Evolutionary conservation across 306 rosid genomes (phyloP).

Genomic region (Pyrus betulifolia): DNA sequence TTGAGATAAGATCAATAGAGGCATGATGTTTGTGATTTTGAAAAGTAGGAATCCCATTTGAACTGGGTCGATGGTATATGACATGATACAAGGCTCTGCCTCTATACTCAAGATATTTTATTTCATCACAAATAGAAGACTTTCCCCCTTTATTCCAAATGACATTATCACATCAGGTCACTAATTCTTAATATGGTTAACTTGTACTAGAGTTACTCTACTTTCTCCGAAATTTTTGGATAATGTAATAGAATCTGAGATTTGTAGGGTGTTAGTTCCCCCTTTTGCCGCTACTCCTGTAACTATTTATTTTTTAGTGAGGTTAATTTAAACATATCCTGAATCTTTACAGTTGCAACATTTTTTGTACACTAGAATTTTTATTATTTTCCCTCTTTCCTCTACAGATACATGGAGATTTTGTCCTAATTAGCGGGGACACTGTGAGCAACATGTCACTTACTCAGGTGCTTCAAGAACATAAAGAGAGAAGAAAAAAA

Average conservation of each 20-base stretch:
- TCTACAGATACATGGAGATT: constrained; percentile 91
- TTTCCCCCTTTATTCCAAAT: not conserved
- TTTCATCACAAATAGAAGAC: not conserved
- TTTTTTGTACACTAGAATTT: constrained; percentile 18
- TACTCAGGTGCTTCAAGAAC: constrained; percentile 77
- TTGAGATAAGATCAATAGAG: not conserved
- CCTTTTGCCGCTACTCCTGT: not conserved
- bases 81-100: not conserved
- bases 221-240: not conserved
- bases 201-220: not conserved
- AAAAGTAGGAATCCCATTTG: not conserved
- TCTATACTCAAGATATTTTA: not conserved
- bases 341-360: not conserved
- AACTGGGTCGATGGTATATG: not conserved
- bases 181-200: not conserved
- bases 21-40: not conserved
- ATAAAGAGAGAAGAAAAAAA: constrained; percentile 84
- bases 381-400: constrained; percentile 20
- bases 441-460: constrained; percentile 98
- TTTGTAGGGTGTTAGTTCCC: not conserved
- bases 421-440: constrained; percentile 91
- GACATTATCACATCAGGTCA: not conserved
- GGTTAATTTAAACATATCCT: not conserved
- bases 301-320: not conserved
- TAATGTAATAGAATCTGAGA: not conserved